Percentiles rank a stretch among this genome's conserved stretches.
Conservation (phyloP, 495 filamentous ascomycete genomes). For the Pseudevernia furfuracea region DNA sequence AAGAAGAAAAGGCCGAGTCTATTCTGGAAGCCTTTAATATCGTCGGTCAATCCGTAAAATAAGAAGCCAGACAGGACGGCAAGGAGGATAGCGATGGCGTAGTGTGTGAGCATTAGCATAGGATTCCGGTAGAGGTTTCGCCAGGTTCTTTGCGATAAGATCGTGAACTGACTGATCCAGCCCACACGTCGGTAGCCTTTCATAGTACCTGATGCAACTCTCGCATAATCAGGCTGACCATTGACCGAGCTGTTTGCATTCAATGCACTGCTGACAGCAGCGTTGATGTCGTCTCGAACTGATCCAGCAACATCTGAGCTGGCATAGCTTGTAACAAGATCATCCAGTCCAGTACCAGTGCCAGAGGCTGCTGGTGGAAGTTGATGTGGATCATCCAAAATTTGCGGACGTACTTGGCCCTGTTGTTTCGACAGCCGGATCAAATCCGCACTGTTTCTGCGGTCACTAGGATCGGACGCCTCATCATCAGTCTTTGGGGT, state of each 20-base stretch:
- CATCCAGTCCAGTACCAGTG: conserved; percentile 69
- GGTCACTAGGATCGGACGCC: conserved; percentile 59
- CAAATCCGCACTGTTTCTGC: conserved; percentile 55
- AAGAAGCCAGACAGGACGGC: conserved; percentile 91
- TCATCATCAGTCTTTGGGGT: conserved; percentile 62
- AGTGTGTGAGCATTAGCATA: conserved; percentile 97
- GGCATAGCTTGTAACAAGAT: conserved; percentile 65
- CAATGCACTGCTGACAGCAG: conserved; percentile 51
- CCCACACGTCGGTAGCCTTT: conserved; percentile 79
- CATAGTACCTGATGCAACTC: conserved; percentile 43
- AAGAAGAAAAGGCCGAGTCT: conserved; percentile 98
- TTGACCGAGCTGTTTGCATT: conserved; percentile 64
- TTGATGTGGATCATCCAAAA: conserved; percentile 66
- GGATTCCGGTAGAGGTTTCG: conserved; percentile 96
- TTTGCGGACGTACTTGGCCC: conserved; percentile 53
- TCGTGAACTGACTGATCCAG: conserved; percentile 70
- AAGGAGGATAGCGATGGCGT: conserved; percentile 93
- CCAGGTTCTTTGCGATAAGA: conserved; percentile 89
- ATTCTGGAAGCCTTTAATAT: conserved; percentile 97
- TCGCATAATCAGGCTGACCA: conserved; percentile 44
- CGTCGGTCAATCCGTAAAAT: conserved; percentile 91
- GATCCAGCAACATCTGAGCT: conserved; percentile 69
- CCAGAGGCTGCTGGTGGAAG: conserved; percentile 60
- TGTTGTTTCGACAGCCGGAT: conserved; percentile 60
- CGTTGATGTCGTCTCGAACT: conserved; percentile 73